Base-by-base conservation (phyloP, 805 yeast genomes). In the Suhomyces sp. region DNA sequence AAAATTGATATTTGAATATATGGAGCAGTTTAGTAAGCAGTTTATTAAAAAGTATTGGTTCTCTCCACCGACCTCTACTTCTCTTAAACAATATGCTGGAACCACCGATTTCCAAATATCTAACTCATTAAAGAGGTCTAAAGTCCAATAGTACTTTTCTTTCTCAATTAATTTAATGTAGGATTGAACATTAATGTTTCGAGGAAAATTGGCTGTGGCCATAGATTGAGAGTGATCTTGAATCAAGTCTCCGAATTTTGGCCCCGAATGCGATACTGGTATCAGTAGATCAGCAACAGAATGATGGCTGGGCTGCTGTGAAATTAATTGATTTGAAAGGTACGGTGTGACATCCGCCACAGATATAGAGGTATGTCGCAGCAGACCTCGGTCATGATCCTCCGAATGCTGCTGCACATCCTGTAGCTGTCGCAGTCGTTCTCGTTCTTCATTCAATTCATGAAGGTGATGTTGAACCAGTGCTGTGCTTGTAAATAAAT, bases 51-150 rank as follows among this genome's bases (percentile, higher is more conserved):
- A 53, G 10, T 47, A 38, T 13, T 39, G 38, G n/a, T 40, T 42
- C 13, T 47, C 41, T 25, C 36, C 33, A 28, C 36, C 31, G n/a
- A 25, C 15, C 8, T 31, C 33, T 18, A 33, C 22, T 25, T 44
- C 31, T 17, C 40, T 40, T 12, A 63, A 37, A 40, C 68, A 60
- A 36, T 58, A 61, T 12, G 46, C 43, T 2, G 72, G 72, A 7
- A 67, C 46, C 9, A 59, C 40, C 16, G 55, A 46, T 39, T 63
- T 63, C 72, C 72, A 67, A 11, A 65, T 45, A 27, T 47, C 40
- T 20, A 63, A 38, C n/a, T 61, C 70, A 32, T 67, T 67, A 38
- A 64, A 65, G 18, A 67, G 40, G 44, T 67, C 73, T 14, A 67
- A 46, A 7, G 67, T 28, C 70, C 70, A 64, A 43, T 56, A 58